Conservation (phyloP, 179 eudicot genomes). For the Beta lomatogona region DNA sequence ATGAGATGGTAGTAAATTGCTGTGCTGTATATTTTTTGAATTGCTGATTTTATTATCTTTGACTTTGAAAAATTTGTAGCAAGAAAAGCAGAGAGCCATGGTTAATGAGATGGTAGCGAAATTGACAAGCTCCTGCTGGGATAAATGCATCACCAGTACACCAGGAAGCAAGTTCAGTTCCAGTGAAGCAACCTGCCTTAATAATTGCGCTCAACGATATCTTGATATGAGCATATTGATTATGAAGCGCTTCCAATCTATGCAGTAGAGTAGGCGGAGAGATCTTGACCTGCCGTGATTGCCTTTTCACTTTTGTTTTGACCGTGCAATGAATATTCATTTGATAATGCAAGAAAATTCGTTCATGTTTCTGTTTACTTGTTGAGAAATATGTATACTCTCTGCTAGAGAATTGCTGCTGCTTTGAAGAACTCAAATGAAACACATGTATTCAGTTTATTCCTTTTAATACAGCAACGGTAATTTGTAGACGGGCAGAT, state of each 20-base stretch:
- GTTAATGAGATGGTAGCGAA: slow-evolving; percentile 69
- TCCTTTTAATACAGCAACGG: no score
- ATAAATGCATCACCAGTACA: slow-evolving; percentile 69
- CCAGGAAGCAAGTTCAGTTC: slow-evolving; percentile 87
- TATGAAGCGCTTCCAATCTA: slow-evolving; percentile 59
- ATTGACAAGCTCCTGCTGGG: slow-evolving; percentile 72
- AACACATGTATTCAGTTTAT: no score
- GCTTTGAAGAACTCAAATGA: background rate
- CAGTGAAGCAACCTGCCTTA: slow-evolving; percentile 62
- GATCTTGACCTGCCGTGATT: background rate
- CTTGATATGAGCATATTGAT: slow-evolving; percentile 58
- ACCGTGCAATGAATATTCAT: background rate
- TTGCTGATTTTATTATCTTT: background rate
- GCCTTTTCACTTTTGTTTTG: background rate
- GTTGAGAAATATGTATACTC: background rate
- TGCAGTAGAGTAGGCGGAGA: slow-evolving; percentile 31
- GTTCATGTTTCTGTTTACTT: background rate
- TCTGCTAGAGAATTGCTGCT: background rate
- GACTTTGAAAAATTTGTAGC: slow-evolving; percentile 37
- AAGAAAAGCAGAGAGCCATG: slow-evolving; percentile 82
- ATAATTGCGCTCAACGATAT: slow-evolving; percentile 66
- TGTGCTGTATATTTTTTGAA: background rate
- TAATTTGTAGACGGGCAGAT: no score
- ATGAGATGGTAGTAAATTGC: no score
- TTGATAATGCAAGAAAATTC: background rate